Evolutionary conservation across 441 rosid species (phyloP), one percentile per base, ranked within the genome.

Genomic region (Corymbia calophylla): DNA sequence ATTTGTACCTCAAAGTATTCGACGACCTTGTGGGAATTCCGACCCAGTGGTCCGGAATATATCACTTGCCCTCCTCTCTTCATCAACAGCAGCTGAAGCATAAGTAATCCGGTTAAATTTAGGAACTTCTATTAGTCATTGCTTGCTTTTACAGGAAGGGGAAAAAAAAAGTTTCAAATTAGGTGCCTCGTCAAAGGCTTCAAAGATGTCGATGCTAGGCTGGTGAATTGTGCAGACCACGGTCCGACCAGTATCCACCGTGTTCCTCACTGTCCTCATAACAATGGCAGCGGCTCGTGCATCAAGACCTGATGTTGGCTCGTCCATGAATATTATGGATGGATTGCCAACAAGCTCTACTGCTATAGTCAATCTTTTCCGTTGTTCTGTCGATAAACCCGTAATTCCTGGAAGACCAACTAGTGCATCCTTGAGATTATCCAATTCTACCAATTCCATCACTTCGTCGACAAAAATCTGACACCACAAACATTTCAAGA

Each of bases 181-280:
- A 53, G 82, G 70, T 51, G 44, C 66, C 47, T 66, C 81, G 66
- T 60, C 97, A 68, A 96, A 96, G 48, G 97, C 94, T 94, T 96
- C 97, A 35, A 96, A 96, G 91, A 96, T 96, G 86, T 96, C 97
- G 51, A 94, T 95, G 91, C 98, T 95, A 60, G 98, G 98, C 87
- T 96, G 98, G 91, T 96, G 98, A 85, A 96, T 96, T 51, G 97
- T 96, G 94, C 97, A 96, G 86, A 96, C 98, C 80, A 96, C 97
- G 14, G 96, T 95, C 89, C 97, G 90, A 87, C 97, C 98, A 13
- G 97, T 95, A 90, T 96, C 96, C 88, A 96, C 97, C 0, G 97
- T 96, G 93, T 96, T 96, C 87, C 97, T 94, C 88, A 96, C 98
- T 3, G 97, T 94, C 88, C 98, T 95, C 98, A 95, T 96, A 47